Percentiles rank a stretch among this genome's conserved stretches.
These are phyloP conservation scores for Rhizomucor miehei DNA, from an alignment of 371 early-diverging fungal species.

Conservation along the genomic window DNA sequence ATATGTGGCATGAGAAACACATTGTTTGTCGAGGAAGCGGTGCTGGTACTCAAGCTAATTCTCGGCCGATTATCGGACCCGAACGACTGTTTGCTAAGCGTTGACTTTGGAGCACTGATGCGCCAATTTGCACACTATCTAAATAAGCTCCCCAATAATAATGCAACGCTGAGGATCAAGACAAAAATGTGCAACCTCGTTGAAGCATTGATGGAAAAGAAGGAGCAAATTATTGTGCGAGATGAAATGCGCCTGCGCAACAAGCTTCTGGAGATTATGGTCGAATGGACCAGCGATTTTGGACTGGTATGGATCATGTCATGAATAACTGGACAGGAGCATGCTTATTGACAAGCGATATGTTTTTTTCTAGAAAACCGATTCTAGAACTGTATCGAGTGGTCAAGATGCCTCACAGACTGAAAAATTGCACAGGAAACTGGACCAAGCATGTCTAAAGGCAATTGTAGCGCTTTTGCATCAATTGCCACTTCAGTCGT, in stretches of 20 bases:
- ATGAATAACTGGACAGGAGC: background rate
- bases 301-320: conserved; percentile 33
- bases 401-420: conserved; percentile 25
- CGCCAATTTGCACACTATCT: conserved; percentile 75
- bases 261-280: conserved; percentile 70
- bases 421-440: conserved; percentile 68
- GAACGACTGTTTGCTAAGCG: conserved; percentile 63
- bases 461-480: conserved; percentile 75
- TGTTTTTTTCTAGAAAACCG: conserved; percentile 17
- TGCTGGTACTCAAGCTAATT: conserved; percentile 77
- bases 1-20: conserved; percentile 73
- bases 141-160: conserved; percentile 60
- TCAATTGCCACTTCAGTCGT: conserved; percentile 80
- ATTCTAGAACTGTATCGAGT: conserved; percentile 4
- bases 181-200: conserved; percentile 82
- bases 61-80: conserved; percentile 75
- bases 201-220: conserved; percentile 77
- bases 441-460: conserved; percentile 82
- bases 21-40: conserved; percentile 84
- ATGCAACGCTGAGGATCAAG: conserved; percentile 71
- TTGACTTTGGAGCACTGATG: conserved; percentile 83
- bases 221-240: conserved; percentile 73
- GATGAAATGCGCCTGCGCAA: conserved; percentile 84
- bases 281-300: conserved; percentile 87
- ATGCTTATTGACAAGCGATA: background rate